Evolutionary conservation across 2,329 filamentous ascomycete species (phyloP), one percentile per base, ranked within the genome.

Genomic region (Colletotrichum kahawae): DNA sequence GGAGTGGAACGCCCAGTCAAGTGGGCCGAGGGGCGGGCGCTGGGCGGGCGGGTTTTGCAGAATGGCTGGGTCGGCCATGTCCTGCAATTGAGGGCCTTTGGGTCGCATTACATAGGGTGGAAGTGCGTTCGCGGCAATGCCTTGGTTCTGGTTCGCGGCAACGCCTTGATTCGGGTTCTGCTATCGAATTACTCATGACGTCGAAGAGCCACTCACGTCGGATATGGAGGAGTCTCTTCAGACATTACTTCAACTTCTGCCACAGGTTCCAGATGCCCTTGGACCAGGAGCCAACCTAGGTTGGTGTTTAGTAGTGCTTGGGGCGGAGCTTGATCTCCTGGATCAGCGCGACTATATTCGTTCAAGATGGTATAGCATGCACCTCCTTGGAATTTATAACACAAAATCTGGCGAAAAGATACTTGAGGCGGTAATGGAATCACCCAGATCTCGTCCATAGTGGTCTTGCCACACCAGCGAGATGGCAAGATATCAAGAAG

Each of bases 401-500:
- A 60, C 64, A 16, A 67, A 60, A 36, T 68, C 67, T 34, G 70
- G 70, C 38, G 63, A 67, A 38, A 54, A 51, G 9, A 64, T 74
- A 24, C 65, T 76, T n/a, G 59, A 73, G 36, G 70, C 56, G 34
- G 63, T 69, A 14, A 14, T 66, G 65, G 33, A 34, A 48, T 24
- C 51, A 73, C 21, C 48, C 64, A 18, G 74, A 76, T 16, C 56
- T 70, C 12, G 38, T 66, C 6, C 24, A 16, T 13, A 7, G 29
- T n/a, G 59, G 70, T 16, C 54, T 59, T 16, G 70, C 64, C 12
- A 29, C 10, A 21, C 70, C 70, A 24, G 70, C 67, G 3, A 29
- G 70, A 34, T 72, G 63, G 70, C 70, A 72, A 43, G 70, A 72
- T 36, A 72, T 57, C n/a, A 72, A 68, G 70, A 51, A 68, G 56